Evolutionary conservation across 1,139 yeast genomes (phyloP).

Genomic region (Nadsonia starkeyi-henricii): DNA sequence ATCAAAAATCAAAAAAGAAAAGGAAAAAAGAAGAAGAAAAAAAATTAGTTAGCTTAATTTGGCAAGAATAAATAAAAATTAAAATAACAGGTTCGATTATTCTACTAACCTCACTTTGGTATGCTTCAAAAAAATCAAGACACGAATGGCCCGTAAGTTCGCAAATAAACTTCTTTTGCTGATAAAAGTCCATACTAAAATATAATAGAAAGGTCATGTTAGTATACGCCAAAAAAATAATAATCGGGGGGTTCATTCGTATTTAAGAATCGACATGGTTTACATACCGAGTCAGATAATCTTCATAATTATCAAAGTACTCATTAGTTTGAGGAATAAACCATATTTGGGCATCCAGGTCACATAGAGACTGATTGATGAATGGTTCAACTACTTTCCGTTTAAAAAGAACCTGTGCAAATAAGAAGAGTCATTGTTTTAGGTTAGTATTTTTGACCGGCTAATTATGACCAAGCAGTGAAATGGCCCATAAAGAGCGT

Average conservation of each 20-base stretch:
- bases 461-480: no score
- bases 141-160: conserved; percentile 93
- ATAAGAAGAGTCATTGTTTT: not conserved
- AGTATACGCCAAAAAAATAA: no score
- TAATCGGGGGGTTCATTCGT: conserved; percentile 2
- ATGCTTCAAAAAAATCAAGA: conserved; percentile 80
- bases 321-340: conserved; percentile 72
- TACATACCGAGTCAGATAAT: conserved; percentile 36
- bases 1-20: not conserved
- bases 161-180: conserved; percentile 68
- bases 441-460: no score
- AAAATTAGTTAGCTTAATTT: no score
- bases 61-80: not conserved
- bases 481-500: no score
- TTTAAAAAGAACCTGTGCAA: conserved; percentile 19
- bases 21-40: not conserved
- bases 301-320: conserved; percentile 69
- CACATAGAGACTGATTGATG: conserved; percentile 15
- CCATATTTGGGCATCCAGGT: conserved; percentile 35
- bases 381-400: conserved; percentile 21
- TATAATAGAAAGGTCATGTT: not conserved
- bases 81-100: not conserved
- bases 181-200: conserved; percentile 25
- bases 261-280: no score
- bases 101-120: conserved; percentile 46